Evolutionary conservation across 164 flowering plant genomes (phyloP).

Genomic region (Nymphaea colorata): DNA sequence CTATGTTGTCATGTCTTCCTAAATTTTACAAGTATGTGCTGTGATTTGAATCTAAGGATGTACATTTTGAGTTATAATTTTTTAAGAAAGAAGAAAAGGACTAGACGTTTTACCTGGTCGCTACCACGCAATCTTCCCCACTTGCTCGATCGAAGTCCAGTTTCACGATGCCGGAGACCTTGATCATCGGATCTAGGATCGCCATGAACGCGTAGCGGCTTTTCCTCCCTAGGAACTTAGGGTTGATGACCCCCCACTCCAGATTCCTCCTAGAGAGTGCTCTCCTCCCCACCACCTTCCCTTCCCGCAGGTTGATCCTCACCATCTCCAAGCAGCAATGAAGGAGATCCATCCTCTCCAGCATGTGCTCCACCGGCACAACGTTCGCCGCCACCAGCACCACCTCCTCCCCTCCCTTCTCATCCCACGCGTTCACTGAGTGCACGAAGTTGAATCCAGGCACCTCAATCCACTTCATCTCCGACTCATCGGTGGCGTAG

Average conservation of each 20-base stretch:
- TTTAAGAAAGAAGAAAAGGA: no score
- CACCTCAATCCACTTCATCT: slow-evolving; percentile 65
- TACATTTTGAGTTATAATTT: no score
- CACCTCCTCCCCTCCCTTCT: slow-evolving; percentile 28
- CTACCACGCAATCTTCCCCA: slow-evolving; percentile 36
- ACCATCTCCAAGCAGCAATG: slow-evolving; percentile 46
- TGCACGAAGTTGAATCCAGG: slow-evolving; percentile 70
- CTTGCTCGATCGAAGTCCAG: slow-evolving; percentile 25
- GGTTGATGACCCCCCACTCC: slow-evolving; percentile 15
- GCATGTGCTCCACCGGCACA: slow-evolving; percentile 43
- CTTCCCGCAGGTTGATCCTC: slow-evolving; percentile 9
- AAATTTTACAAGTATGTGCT: no score
- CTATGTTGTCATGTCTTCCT: no score
- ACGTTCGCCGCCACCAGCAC: slow-evolving; percentile 50
- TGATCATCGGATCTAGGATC: slow-evolving; percentile 52
- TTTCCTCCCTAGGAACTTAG: slow-evolving; percentile 31
- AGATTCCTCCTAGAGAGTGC: slow-evolving; percentile 38
- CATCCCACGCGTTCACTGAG: slow-evolving; percentile 34
- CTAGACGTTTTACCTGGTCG: background rate
- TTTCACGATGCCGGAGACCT: slow-evolving; percentile 44
- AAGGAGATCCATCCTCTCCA: slow-evolving; percentile 34
- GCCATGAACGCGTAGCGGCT: slow-evolving; percentile 23
- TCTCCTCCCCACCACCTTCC: slow-evolving; percentile 30
- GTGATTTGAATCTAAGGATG: no score
- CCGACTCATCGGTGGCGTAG: slow-evolving; percentile 46